Percentiles rank a stretch among this genome's conserved stretches.
phyloP scores from a whole-genome alignment of 768 basidiomycete species.

The Auriculariales sp. region DNA sequence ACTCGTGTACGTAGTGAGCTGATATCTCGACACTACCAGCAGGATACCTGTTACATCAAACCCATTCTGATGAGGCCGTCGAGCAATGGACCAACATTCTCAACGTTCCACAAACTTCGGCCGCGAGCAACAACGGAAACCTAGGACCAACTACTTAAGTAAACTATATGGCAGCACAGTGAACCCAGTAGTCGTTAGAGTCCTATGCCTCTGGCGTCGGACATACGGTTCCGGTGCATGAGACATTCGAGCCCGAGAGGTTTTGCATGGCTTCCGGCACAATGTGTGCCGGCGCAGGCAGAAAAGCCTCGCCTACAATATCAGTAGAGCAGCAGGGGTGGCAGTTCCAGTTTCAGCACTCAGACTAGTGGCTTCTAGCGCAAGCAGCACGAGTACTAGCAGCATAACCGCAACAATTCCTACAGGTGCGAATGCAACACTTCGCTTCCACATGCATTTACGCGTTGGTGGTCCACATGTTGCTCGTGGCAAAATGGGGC shows the following conservation, averaged over 20 bases:
- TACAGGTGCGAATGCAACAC: background rate
- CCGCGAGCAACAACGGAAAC: constrained; percentile 23
- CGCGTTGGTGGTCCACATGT: background rate
- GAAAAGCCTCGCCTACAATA: background rate
- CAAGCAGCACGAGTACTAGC: background rate
- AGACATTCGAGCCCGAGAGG: constrained; percentile 29
- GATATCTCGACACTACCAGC: constrained; percentile 15
- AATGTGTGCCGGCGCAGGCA: background rate
- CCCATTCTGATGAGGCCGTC: constrained; percentile 36
- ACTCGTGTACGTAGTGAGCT: background rate
- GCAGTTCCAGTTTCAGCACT: too few relatives aligned
- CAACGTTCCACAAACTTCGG: constrained; percentile 26
- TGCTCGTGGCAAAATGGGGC: background rate
- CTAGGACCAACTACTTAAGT: constrained; percentile 32
- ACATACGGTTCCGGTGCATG: constrained; percentile 39
- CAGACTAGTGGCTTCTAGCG: too few relatives aligned
- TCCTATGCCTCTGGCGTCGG: constrained; percentile 32
- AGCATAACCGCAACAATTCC: background rate
- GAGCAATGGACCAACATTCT: constrained; percentile 46
- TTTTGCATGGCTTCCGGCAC: constrained; percentile 22
- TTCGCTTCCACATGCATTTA: too few relatives aligned
- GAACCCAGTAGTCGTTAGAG: constrained; percentile 28
- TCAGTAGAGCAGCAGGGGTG: too few relatives aligned
- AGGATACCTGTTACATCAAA: constrained; percentile 34
- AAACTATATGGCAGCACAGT: constrained; percentile 24